These are phyloP conservation scores for Rhododendron williamsianum DNA, from an alignment of 148 eudicot genomes.

Conservation along the genomic window DNA sequence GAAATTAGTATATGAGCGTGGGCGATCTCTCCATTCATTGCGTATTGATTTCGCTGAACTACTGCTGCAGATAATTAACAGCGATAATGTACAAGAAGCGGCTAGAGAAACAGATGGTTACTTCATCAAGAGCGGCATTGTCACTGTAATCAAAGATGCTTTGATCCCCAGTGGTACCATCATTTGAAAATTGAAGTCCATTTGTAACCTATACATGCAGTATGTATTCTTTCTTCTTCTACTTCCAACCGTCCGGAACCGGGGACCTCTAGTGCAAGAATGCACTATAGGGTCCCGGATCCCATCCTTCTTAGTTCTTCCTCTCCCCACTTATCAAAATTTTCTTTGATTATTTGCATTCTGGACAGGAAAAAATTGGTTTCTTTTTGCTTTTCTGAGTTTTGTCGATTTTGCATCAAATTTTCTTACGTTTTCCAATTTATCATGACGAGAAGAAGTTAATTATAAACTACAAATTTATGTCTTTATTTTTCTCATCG, in stretches of 20 bases:
- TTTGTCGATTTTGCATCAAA: background rate
- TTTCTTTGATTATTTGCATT: background rate
- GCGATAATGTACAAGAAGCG: conserved; percentile 84
- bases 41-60: background rate
- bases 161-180: conserved; percentile 75
- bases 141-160: conserved; percentile 87
- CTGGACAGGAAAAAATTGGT: background rate
- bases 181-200: conserved; percentile 21
- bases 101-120: conserved; percentile 93
- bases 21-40: too few relatives aligned
- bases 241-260: too few relatives aligned
- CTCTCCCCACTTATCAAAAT: too few relatives aligned
- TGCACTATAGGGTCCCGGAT: too few relatives aligned
- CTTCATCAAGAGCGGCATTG: conserved; percentile 95
- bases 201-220: too few relatives aligned
- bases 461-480: too few relatives aligned
- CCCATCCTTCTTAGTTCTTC: too few relatives aligned
- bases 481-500: too few relatives aligned
- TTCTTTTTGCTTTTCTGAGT: background rate
- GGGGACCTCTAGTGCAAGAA: too few relatives aligned
- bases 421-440: too few relatives aligned
- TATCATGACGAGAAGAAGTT: too few relatives aligned
- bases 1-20: background rate
- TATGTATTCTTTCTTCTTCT: too few relatives aligned
- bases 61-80: conserved; percentile 60